Conservation (phyloP, 2,329 filamentous ascomycete genomes). For the Colletotrichum paranaense region DNA sequence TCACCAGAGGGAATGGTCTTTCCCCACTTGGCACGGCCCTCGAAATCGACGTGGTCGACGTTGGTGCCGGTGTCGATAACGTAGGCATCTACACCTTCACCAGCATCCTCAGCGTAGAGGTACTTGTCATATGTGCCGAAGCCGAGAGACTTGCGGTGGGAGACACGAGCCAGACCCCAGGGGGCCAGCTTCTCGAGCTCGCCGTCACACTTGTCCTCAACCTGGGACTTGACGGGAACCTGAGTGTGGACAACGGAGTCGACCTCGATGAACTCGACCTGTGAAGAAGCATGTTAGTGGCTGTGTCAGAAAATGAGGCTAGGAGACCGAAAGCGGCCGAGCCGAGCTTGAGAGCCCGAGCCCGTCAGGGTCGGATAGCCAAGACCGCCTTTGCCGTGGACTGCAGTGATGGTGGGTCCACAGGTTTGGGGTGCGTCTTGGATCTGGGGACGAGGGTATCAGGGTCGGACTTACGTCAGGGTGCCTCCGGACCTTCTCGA, state of each 20-base stretch:
- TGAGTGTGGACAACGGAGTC: constrained; percentile 93
- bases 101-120: constrained; percentile 87
- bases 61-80: constrained; percentile 99
- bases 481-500: constrained; percentile 93
- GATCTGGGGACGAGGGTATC: neutral
- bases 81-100: constrained; percentile 98
- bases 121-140: constrained; percentile 99
- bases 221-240: constrained; percentile 52
- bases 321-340: neutral
- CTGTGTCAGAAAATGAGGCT: neutral
- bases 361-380: neutral
- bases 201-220: constrained; percentile 58
- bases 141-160: constrained; percentile 86
- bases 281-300: constrained; percentile 35
- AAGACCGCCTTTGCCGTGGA: neutral
- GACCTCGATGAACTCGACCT: constrained; percentile 97
- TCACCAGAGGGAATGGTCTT: constrained; percentile 93
- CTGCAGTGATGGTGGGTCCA: neutral
- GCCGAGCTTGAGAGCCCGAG: neutral
- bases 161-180: constrained; percentile 99
- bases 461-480: constrained; percentile 84
- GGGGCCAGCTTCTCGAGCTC: constrained; percentile 90
- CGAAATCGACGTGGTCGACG: constrained; percentile 93
- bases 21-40: constrained; percentile 94
- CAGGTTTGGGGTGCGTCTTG: neutral